Evolutionary conservation across 2,329 filamentous ascomycete species (phyloP).

Genomic region (Aspergillus carbonarius): DNA sequence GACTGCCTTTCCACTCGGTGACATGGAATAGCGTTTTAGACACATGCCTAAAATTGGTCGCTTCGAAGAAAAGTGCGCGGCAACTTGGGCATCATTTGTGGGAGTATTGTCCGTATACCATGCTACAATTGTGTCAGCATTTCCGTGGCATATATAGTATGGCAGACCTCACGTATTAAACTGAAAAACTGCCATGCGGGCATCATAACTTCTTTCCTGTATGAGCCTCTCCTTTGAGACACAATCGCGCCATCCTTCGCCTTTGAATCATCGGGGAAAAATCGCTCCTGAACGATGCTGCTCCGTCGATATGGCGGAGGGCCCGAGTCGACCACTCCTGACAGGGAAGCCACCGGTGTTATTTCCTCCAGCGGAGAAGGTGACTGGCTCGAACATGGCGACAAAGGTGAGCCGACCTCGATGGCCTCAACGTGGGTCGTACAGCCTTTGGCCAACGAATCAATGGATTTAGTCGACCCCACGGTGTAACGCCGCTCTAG

Average conservation of each 20-base stretch:
- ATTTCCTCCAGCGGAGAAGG: slow-evolving; percentile 24
- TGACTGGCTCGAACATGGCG: slow-evolving; percentile 30
- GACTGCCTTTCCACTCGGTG: slow-evolving; percentile 64
- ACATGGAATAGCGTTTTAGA: slow-evolving; percentile 83
- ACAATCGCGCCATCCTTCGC: slow-evolving; percentile 30
- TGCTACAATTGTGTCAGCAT: slow-evolving; percentile 54
- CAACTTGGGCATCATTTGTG: slow-evolving; percentile 73
- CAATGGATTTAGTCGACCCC: slow-evolving; percentile 43
- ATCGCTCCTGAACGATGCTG: slow-evolving; percentile 48
- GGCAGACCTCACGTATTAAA: slow-evolving; percentile 70
- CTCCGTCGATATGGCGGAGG: slow-evolving; percentile 30
- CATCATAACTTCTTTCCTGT: slow-evolving; percentile 82
- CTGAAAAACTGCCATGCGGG: slow-evolving; percentile 98
- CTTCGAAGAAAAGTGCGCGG: slow-evolving; percentile 78
- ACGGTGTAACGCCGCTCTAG: slow-evolving; percentile 61
- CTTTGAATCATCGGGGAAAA: slow-evolving; percentile 47
- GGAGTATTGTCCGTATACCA: slow-evolving; percentile 76
- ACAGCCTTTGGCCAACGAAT: slow-evolving; percentile 38
- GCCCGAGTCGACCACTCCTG: slow-evolving; percentile 26
- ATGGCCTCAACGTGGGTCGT: slow-evolving; percentile 44
- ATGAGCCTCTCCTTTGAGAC: slow-evolving; percentile 39
- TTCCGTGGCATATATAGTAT: neutral
- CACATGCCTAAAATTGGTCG: slow-evolving; percentile 89
- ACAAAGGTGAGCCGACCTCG: slow-evolving; percentile 42
- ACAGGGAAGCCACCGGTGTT: slow-evolving; percentile 27